Conservation (phyloP, 2,329 filamentous ascomycete species). For the Xylariales sp. region DNA sequence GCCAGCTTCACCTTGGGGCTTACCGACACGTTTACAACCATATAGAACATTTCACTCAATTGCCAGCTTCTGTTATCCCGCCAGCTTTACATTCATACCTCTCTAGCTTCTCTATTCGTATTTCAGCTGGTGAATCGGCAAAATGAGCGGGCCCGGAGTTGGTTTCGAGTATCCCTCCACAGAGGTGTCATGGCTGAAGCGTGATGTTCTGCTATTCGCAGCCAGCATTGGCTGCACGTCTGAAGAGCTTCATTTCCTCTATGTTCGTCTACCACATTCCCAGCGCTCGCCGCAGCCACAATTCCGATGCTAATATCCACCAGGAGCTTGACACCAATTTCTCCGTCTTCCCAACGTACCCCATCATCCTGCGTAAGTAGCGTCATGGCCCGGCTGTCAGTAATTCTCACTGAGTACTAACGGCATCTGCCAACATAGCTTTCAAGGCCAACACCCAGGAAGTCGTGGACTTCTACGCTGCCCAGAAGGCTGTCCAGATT, state of each 20-base stretch:
- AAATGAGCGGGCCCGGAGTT: slow-evolving; percentile 49
- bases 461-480: slow-evolving; percentile 79
- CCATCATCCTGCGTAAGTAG: slow-evolving; percentile 67
- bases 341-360: slow-evolving; percentile 83
- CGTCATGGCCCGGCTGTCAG: neutral
- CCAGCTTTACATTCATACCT: no score
- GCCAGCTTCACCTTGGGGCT: no score
- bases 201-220: slow-evolving; percentile 85
- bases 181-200: slow-evolving; percentile 80
- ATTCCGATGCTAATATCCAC: neutral
- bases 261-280: slow-evolving; percentile 53
- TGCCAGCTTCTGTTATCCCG: no score
- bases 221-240: slow-evolving; percentile 79
- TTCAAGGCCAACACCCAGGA: slow-evolving; percentile 77
- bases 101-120: no score
- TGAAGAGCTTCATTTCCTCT: slow-evolving; percentile 92
- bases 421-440: slow-evolving; percentile 32
- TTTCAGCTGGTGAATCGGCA: no score
- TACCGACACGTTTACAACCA: no score
- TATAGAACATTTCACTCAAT: no score
- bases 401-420: neutral
- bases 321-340: slow-evolving; percentile 87
- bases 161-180: slow-evolving; percentile 76
- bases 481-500: slow-evolving; percentile 62
- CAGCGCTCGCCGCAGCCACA: no score